A percentile compares a stretch with the other conserved stretches of the same genome.
phyloP scores from a whole-genome alignment of 2,329 filamentous ascomycete species.

The Hypoxylon sp. region DNA sequence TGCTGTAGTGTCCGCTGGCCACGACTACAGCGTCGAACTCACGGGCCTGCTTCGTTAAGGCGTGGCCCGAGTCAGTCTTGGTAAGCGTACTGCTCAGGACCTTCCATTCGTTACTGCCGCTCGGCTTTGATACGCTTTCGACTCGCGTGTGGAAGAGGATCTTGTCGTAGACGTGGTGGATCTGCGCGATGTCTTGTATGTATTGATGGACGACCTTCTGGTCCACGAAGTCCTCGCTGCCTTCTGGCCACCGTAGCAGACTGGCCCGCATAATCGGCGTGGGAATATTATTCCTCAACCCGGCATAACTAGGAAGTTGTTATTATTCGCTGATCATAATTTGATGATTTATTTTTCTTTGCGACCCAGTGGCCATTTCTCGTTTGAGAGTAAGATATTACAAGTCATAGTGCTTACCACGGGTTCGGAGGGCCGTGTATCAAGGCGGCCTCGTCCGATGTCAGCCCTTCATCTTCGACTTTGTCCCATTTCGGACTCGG shows the following conservation, averaged over 20 bases:
- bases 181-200: constrained; percentile 63
- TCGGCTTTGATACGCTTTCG: constrained; percentile 56
- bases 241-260: constrained; percentile 62
- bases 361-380: too few relatives aligned
- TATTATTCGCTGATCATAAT: background rate
- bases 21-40: constrained; percentile 71
- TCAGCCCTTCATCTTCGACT: constrained; percentile 35
- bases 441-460: constrained; percentile 42
- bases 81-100: constrained; percentile 58
- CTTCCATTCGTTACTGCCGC: constrained; percentile 54
- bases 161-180: constrained; percentile 57
- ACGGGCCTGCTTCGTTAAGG: constrained; percentile 45
- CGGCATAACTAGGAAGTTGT: constrained; percentile 49
- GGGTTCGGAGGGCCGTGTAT: constrained; percentile 60
- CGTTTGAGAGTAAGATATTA: background rate
- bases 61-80: constrained; percentile 31
- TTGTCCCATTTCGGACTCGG: constrained; percentile 37
- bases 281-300: constrained; percentile 78
- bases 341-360: background rate
- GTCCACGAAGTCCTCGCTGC: constrained; percentile 65
- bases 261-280: constrained; percentile 59
- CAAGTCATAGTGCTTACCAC: constrained; percentile 43
- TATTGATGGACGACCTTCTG: constrained; percentile 66
- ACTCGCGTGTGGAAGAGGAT: constrained; percentile 69
- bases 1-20: constrained; percentile 72